A percentile compares a stretch with the other conserved stretches of the same genome.
Evolutionary conservation across 352 stramenopile species (phyloP).

Genomic region (Globisporangium spiculum): DNA sequence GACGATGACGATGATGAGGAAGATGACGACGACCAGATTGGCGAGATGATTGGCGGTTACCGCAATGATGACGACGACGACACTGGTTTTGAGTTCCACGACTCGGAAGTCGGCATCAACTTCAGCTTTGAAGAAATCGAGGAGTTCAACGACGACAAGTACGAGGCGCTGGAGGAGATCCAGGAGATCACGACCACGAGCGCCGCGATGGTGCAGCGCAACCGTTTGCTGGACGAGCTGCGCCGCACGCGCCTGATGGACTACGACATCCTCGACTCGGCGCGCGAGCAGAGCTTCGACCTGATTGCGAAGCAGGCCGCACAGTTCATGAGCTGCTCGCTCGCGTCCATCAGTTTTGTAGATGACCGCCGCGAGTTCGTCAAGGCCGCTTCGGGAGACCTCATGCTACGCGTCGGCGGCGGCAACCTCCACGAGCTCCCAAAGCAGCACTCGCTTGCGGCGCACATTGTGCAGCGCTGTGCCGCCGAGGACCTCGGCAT

Average conservation of each 20-base stretch:
- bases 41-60: constrained; percentile 25
- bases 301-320: constrained; percentile 57
- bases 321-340: constrained; percentile 41
- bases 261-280: constrained; percentile 60
- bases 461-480: constrained; percentile 52
- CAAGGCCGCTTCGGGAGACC: constrained; percentile 47
- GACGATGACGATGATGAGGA: constrained; percentile 14
- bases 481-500: constrained; percentile 22
- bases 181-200: constrained; percentile 36
- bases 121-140: constrained; percentile 26
- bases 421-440: constrained; percentile 37
- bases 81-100: constrained; percentile 20
- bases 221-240: constrained; percentile 30
- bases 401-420: constrained; percentile 4
- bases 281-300: constrained; percentile 47
- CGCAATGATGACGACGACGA: constrained; percentile 25
- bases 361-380: constrained; percentile 58
- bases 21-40: constrained; percentile 24
- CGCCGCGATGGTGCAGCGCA: constrained; percentile 11
- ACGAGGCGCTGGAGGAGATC: constrained; percentile 31
- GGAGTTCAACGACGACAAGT: constrained; percentile 29
- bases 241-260: constrained; percentile 37
- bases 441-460: constrained; percentile 53
- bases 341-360: constrained; percentile 67
- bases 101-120: constrained; percentile 19